Evolutionary conservation across 2,329 filamentous ascomycete species (phyloP).

Genomic region (Penicillium paneum): DNA sequence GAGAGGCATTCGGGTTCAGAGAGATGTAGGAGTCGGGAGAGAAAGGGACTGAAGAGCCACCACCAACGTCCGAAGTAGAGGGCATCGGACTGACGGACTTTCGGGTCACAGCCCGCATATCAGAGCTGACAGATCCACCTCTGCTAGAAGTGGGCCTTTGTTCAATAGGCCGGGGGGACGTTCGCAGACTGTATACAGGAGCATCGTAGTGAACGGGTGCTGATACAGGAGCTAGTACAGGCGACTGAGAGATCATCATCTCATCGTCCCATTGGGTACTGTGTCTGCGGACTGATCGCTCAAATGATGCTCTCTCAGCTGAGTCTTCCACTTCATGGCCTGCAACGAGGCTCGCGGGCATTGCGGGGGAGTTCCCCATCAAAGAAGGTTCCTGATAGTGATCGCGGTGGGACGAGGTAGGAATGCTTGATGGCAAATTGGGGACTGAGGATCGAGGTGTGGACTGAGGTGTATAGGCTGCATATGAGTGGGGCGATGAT

Average conservation of each 20-base stretch:
- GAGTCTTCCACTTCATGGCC: constrained; percentile 40
- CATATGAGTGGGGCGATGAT: constrained; percentile 29
- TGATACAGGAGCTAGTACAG: constrained; percentile 19
- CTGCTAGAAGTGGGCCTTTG: constrained; percentile 25
- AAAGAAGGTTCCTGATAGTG: constrained; percentile 1
- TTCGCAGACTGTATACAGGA: constrained; percentile 29
- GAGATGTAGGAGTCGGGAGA: constrained; percentile 61
- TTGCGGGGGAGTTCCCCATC: constrained; percentile 25
- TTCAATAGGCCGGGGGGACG: constrained; percentile 28
- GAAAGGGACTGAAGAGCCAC: constrained; percentile 52
- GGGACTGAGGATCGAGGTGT: background rate
- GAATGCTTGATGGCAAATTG: background rate
- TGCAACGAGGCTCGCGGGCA: constrained; percentile 43
- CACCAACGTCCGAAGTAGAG: constrained; percentile 38
- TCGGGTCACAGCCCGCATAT: constrained; percentile 43
- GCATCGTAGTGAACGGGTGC: constrained; percentile 17
- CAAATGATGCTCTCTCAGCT: constrained; percentile 27
- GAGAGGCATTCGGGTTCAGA: constrained; percentile 51
- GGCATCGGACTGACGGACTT: constrained; percentile 62
- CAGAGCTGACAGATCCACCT: constrained; percentile 34
- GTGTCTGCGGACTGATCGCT: constrained; percentile 28
- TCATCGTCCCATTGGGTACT: constrained; percentile 29
- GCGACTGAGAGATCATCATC: constrained; percentile 22
- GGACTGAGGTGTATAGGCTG: constrained; percentile 24
- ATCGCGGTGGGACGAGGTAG: background rate